A percentile compares a stretch with the other conserved stretches of the same genome.
Conservation (phyloP, 2,329 filamentous ascomycete genomes). For the Scedosporium apiospermum region DNA sequence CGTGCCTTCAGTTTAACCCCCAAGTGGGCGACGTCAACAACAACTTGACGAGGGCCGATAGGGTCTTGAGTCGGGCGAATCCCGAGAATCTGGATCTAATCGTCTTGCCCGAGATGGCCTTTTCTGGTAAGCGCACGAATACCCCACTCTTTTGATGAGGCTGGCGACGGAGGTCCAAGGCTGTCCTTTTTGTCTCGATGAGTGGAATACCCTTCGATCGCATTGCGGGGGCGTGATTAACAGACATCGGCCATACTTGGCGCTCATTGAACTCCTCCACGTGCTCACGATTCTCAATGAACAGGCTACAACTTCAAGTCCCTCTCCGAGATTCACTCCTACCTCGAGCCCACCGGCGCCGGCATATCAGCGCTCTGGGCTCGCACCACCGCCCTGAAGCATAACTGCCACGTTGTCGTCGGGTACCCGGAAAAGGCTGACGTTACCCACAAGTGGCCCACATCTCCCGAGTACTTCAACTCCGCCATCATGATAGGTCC, state of each 20-base stretch:
- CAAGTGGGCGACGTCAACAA: conserved; percentile 60
- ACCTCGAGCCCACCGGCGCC: conserved; percentile 54
- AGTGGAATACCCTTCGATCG: background rate
- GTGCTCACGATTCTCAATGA: background rate
- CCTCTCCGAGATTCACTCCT: conserved; percentile 56
- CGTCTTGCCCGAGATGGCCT: conserved; percentile 67
- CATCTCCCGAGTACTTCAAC: conserved; percentile 45
- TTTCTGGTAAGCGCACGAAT: conserved; percentile 45
- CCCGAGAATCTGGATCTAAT: conserved; percentile 56
- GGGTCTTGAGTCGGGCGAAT: conserved; percentile 44
- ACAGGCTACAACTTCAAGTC: conserved; percentile 71
- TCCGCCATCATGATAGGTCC: conserved; percentile 41
- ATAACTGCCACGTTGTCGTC: conserved; percentile 57
- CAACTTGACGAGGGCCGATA: conserved; percentile 60
- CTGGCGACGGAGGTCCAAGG: background rate
- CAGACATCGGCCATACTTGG: too few relatives aligned
- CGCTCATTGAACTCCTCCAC: background rate
- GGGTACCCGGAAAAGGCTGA: conserved; percentile 68
- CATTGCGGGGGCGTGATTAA: too few relatives aligned
- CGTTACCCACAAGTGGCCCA: conserved; percentile 36
- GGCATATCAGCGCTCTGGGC: conserved; percentile 68
- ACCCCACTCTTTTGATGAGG: background rate
- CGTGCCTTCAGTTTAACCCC: conserved; percentile 62
- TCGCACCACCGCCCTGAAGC: conserved; percentile 51
- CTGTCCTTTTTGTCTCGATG: background rate